phyloP scores from a whole-genome alignment of 2,329 filamentous ascomycete genomes.

The Aureobasidium musti region DNA sequence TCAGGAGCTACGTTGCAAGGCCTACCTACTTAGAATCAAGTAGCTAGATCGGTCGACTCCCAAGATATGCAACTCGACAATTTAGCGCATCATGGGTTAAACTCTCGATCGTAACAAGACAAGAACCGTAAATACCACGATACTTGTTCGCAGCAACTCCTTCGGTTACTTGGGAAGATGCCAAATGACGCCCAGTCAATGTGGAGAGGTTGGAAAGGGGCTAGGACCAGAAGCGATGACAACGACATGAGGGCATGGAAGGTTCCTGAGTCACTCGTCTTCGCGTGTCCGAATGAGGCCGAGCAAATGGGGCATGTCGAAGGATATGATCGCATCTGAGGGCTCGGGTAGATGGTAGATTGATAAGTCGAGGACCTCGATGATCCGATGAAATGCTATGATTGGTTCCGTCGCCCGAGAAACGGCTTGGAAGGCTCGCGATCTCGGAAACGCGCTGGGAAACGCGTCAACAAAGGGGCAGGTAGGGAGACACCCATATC shows the following conservation, averaged over 20 bases:
- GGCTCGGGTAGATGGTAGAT: conserved; percentile 27
- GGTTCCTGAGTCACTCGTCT: background rate
- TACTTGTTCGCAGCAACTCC: background rate
- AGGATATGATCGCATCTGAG: background rate
- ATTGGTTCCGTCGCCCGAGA: conserved; percentile 22
- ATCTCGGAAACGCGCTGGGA: background rate
- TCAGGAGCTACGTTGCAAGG: no score
- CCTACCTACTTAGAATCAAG: no score
- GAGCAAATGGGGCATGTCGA: background rate
- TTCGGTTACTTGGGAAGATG: background rate
- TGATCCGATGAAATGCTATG: conserved; percentile 10
- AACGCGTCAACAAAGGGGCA: conserved; percentile 2
- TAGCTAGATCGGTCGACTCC: background rate
- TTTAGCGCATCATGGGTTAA: background rate
- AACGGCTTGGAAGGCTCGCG: conserved; percentile 16
- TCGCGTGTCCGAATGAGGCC: background rate
- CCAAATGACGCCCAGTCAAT: background rate
- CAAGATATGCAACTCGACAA: background rate
- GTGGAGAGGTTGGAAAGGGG: background rate
- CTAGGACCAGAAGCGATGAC: background rate
- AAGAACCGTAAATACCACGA: background rate
- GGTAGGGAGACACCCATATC: background rate
- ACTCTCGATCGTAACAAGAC: background rate
- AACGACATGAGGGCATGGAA: background rate
- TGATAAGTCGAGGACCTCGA: conserved; percentile 11